phyloP scores from a whole-genome alignment of 345 rosid species.

The Murraya koenigii region DNA sequence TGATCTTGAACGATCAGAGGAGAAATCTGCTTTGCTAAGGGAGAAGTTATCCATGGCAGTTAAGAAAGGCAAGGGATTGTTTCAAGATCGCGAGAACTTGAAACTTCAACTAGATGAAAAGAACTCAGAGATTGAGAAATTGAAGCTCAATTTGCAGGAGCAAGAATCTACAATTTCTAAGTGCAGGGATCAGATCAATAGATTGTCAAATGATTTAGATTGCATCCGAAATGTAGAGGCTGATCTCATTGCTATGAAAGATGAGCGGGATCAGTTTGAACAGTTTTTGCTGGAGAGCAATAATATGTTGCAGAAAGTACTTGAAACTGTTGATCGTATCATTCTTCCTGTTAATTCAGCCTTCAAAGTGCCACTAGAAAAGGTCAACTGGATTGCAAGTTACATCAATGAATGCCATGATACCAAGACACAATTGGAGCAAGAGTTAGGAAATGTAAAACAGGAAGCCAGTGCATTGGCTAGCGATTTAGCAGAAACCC shows the following conservation, averaged over 20 bases:
- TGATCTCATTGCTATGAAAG: conserved; percentile 48
- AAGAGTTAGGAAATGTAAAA: conserved; percentile 47
- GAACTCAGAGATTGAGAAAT: conserved; percentile 58
- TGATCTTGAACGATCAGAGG: conserved; percentile 76
- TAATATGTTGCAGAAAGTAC: conserved; percentile 45
- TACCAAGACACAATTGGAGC: conserved; percentile 45
- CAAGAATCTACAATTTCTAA: conserved; percentile 47
- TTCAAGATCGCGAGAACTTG: conserved; percentile 77
- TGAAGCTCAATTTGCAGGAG: conserved; percentile 56
- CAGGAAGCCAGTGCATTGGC: conserved; percentile 45
- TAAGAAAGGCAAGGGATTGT: conserved; percentile 90
- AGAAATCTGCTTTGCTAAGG: conserved; percentile 66
- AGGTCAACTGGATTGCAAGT: conserved; percentile 57
- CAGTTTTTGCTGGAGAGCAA: conserved; percentile 57
- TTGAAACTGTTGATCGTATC: conserved; percentile 48
- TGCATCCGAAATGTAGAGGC: conserved; percentile 57
- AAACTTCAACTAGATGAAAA: conserved; percentile 67
- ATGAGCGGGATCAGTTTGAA: conserved; percentile 57
- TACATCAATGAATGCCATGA: conserved; percentile 55
- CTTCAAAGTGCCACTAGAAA: conserved; percentile 54
- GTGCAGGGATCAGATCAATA: conserved; percentile 49
- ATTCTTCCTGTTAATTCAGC: conserved; percentile 44
- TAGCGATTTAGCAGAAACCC: conserved; percentile 50
- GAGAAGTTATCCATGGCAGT: conserved; percentile 90
- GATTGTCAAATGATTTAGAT: conserved; percentile 52